Conservation (phyloP, 2,329 filamentous ascomycete species). For the Ceratocystis alfenasii region DNA sequence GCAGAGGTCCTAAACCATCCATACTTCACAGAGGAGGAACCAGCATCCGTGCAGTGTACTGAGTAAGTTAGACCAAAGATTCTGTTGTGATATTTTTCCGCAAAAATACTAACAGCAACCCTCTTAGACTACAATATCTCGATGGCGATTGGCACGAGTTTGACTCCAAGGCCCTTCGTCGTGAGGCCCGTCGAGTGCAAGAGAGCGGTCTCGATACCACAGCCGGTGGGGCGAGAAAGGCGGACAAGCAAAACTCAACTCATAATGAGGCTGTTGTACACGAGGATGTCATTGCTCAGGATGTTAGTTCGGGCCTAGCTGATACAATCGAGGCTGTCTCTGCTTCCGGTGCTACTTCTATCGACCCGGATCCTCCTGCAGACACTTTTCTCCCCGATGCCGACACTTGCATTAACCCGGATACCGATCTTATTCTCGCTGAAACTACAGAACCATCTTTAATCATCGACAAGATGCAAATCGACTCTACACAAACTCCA, state of each 20-base stretch:
- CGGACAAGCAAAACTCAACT: neutral
- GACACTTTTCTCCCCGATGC: neutral
- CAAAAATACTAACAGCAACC: constrained; percentile 27
- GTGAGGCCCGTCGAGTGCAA: constrained; percentile 64
- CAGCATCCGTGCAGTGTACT: constrained; percentile 60
- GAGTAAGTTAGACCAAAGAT: constrained; percentile 48
- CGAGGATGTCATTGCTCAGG: too few species aligned
- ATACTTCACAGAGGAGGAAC: constrained; percentile 79
- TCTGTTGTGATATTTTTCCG: neutral
- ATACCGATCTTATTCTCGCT: neutral
- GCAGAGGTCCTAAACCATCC: constrained; percentile 72
- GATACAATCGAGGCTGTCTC: neutral
- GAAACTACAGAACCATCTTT: neutral
- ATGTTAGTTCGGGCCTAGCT: neutral
- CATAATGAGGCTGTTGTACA: neutral
- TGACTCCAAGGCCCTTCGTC: constrained; percentile 85
- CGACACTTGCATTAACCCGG: neutral
- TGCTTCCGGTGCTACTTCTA: neutral
- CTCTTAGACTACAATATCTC: constrained; percentile 55
- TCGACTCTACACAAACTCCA: constrained; percentile 23
- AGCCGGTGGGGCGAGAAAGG: neutral
- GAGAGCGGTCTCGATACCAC: constrained; percentile 29
- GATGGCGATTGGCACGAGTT: constrained; percentile 98
- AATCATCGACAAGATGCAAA: constrained; percentile 21
- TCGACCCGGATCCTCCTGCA: neutral